A percentile compares a stretch with the other conserved stretches of the same genome.
These are phyloP conservation scores for Nitzschia inconspicua DNA, from an alignment of 108 stramenopile species.

Conservation along the genomic window DNA sequence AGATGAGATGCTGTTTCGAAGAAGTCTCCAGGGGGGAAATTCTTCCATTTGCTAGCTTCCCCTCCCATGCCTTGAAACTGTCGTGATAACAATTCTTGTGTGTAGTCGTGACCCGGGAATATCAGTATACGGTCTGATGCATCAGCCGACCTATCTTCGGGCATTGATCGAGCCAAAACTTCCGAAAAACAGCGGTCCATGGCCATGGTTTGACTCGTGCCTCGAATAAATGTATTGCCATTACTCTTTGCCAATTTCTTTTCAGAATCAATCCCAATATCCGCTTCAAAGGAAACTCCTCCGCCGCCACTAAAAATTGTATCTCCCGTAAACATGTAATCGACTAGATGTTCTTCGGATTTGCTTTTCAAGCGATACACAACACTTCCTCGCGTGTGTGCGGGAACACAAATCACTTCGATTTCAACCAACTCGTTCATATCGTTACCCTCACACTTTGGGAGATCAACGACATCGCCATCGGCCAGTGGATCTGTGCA, in stretches of 20 bases:
- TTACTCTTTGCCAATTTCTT: conserved; percentile 34
- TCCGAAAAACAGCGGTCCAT: conserved; percentile 84
- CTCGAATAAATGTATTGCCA: conserved; percentile 44
- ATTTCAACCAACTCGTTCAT: conserved; percentile 67
- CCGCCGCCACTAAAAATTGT: conserved; percentile 78
- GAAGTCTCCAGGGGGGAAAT: conserved; percentile 56
- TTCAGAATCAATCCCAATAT: conserved; percentile 48
- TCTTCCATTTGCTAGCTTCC: conserved; percentile 55
- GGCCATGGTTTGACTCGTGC: conserved; percentile 40
- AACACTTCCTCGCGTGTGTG: conserved; percentile 77
- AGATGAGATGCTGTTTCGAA: conserved; percentile 79
- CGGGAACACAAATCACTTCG: conserved; percentile 67
- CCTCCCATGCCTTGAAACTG: conserved; percentile 41
- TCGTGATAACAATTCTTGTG: conserved; percentile 58
- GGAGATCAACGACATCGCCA: conserved; percentile 67
- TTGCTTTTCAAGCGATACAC: conserved; percentile 63
- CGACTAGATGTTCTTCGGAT: conserved; percentile 14
- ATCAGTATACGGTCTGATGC: conserved; percentile 37
- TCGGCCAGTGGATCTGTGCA: conserved; percentile 55
- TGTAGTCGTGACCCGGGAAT: conserved; percentile 87
- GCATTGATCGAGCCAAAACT: conserved; percentile 42
- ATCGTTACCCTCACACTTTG: conserved; percentile 47
- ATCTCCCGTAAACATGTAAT: conserved; percentile 79
- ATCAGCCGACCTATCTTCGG: conserved; percentile 2
- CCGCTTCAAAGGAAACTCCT: conserved; percentile 82